Conservation (phyloP, 495 filamentous ascomycete species). For the Cercophora sp. region DNA sequence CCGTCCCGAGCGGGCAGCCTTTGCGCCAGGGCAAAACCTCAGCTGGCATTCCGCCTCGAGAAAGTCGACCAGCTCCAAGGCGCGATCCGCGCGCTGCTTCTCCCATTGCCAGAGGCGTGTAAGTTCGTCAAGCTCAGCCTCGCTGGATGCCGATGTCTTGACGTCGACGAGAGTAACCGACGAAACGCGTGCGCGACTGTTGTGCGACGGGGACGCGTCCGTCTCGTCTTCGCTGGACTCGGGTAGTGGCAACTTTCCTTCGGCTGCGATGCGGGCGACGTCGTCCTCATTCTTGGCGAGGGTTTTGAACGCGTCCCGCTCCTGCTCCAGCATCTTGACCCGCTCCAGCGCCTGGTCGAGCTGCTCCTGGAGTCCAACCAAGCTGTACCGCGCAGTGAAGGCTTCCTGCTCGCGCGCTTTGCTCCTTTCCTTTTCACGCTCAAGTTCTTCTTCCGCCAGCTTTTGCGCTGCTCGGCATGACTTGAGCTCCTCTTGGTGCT, state of each 20-base stretch:
- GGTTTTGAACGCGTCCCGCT: conserved; percentile 62
- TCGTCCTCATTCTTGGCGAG: conserved; percentile 55
- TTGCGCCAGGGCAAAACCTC: conserved; percentile 59
- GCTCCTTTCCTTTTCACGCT: conserved; percentile 45
- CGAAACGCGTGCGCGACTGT: conserved; percentile 30
- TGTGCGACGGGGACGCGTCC: conserved; percentile 45
- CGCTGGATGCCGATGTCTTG: conserved; percentile 38
- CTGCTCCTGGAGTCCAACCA: conserved; percentile 72
- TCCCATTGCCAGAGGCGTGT: conserved; percentile 61
- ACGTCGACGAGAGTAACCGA: conserved; percentile 39
- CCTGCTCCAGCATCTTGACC: conserved; percentile 63
- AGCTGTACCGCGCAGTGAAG: conserved; percentile 67
- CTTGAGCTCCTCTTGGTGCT: conserved; percentile 80
- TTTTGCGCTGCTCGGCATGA: conserved; percentile 51
- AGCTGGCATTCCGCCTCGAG: conserved; percentile 78
- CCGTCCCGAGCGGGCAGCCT: conserved; percentile 20
- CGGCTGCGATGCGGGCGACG: conserved; percentile 57
- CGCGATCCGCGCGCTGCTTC: conserved; percentile 58
- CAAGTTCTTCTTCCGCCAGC: conserved; percentile 49
- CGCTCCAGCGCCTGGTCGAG: conserved; percentile 60
- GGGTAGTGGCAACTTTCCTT: conserved; percentile 59
- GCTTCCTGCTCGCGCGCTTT: conserved; percentile 66
- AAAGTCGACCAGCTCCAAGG: conserved; percentile 74
- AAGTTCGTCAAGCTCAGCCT: conserved; percentile 55
- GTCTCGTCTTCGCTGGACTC: conserved; percentile 31